phyloP scores from a whole-genome alignment of 2,329 filamentous ascomycete species.

The Kalmusia sp. region DNA sequence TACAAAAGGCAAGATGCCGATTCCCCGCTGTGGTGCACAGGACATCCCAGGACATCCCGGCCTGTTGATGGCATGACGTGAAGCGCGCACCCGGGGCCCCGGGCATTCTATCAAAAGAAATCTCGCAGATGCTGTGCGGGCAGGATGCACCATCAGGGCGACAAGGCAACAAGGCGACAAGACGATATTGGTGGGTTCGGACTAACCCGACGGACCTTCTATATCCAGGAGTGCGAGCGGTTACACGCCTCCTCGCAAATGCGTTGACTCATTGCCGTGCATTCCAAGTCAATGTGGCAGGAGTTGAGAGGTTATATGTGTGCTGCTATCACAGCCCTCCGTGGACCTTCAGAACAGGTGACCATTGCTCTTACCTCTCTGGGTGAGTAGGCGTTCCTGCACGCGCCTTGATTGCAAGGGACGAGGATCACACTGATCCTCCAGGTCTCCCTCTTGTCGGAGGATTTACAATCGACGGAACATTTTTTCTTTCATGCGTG shows the following conservation, averaged over 20 bases:
- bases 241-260: neutral
- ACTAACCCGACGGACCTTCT: neutral
- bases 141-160: neutral
- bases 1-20: neutral
- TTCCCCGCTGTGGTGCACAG: constrained; percentile 1
- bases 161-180: neutral
- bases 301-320: no score
- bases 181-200: neutral
- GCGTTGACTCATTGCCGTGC: neutral
- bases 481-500: no score
- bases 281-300: neutral
- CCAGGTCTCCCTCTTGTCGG: no score
- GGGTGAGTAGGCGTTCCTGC: no score
- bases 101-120: neutral
- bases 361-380: no score
- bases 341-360: no score
- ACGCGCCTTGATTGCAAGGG: no score
- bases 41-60: neutral
- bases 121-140: neutral
- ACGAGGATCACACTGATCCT: no score
- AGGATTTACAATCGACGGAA: no score
- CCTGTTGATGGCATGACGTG: neutral
- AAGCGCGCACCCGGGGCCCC: neutral
- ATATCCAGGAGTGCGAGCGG: neutral
- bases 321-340: no score